Percentiles rank a stretch among this genome's conserved stretches.
Conservation (phyloP, 1,284 basidiomycete genomes). For the Cryptococcus sp. region DNA sequence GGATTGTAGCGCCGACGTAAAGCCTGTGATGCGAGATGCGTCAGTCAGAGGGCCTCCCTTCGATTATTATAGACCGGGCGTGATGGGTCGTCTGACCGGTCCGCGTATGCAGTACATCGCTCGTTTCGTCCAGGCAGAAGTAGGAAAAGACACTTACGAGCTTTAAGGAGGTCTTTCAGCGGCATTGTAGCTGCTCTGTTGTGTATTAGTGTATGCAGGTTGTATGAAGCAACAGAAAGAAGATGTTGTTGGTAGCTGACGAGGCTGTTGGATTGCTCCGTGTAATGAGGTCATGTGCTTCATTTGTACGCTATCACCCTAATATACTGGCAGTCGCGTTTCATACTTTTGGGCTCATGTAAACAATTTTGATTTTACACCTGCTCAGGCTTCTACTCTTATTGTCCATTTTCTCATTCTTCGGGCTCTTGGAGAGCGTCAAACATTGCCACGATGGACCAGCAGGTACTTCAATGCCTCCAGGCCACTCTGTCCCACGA, state of each 20-base stretch:
- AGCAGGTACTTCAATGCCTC: conserved; percentile 86
- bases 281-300: background rate
- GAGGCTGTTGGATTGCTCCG: no score
- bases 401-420: background rate
- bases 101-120: background rate
- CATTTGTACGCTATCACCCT: background rate
- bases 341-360: background rate
- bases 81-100: background rate
- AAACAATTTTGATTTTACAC: background rate
- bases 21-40: conserved; percentile 31
- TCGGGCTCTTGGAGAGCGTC: background rate
- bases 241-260: conserved; percentile 67
- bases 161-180: conserved; percentile 47
- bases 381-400: background rate
- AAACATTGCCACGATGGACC: conserved; percentile 55
- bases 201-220: background rate
- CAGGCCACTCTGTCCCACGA: conserved; percentile 74
- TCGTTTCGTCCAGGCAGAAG: background rate
- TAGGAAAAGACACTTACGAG: conserved; percentile 35
- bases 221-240: conserved; percentile 53
- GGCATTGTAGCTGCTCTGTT: conserved; percentile 30
- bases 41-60: conserved; percentile 1
- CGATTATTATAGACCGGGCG: background rate
- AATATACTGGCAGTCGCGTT: background rate
- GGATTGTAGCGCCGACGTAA: conserved; percentile 56